These are phyloP conservation scores for Jatropha multifida DNA, from an alignment of 441 rosid species.

Conservation along the genomic window DNA sequence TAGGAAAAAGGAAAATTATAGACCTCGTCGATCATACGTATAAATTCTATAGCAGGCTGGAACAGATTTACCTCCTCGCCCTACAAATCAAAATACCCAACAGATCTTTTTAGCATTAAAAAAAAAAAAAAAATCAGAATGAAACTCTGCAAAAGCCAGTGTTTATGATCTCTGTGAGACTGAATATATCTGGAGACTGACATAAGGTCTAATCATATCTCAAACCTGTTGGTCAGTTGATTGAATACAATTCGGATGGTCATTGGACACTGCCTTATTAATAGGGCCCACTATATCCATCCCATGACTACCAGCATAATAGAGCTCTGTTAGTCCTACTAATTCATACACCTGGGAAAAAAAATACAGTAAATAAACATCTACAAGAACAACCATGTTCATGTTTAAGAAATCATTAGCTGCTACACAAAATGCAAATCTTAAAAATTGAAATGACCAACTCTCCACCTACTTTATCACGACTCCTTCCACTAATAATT, in stretches of 20 bases:
- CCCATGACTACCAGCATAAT: slow-evolving; percentile 98
- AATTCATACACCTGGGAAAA: slow-evolving; percentile 70
- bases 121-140: background rate
- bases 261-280: slow-evolving; percentile 37
- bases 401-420: background rate
- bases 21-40: slow-evolving; percentile 80
- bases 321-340: slow-evolving; percentile 91
- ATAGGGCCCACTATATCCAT: slow-evolving; percentile 93
- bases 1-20: background rate
- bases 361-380: background rate
- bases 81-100: slow-evolving; percentile 28
- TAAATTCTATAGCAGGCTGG: slow-evolving; percentile 90
- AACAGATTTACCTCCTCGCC: slow-evolving; percentile 75
- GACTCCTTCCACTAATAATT: slow-evolving; percentile 92
- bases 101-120: background rate
- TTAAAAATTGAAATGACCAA: background rate
- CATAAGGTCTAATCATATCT: background rate
- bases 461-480: slow-evolving; percentile 61
- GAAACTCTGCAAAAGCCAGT: too few relatives aligned
- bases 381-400: too few relatives aligned
- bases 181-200: background rate
- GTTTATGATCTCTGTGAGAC: too few relatives aligned
- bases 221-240: slow-evolving; percentile 69
- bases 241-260: slow-evolving; percentile 49
- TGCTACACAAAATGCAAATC: background rate